Base-by-base conservation (phyloP, 2,329 filamentous ascomycete genomes). In the Aureobasidium sp. region DNA sequence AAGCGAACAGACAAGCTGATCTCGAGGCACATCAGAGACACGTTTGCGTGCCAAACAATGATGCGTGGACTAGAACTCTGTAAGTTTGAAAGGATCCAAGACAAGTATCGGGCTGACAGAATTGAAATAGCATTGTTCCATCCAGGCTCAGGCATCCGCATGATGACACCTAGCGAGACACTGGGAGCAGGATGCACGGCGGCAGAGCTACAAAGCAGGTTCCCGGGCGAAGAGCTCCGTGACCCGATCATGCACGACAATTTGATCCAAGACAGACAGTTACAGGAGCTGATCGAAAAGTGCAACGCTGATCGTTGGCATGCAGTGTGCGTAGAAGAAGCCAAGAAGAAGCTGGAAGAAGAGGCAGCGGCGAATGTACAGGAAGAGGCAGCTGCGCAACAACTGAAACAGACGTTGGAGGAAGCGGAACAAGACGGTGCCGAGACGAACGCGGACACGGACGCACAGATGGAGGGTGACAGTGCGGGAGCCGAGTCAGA, bases 301-400 rank as follows among this genome's bases (percentile, higher is more conserved):
- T 81, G 85, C 62, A 81, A 85, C 41, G 80, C 96, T 10, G 83
- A 85, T 7, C 81, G 87, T 61, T 96, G 92, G 89, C 81, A 82
- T 63, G 70, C 72, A 37, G 76, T 74, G 14, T 73, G 75, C 32
- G 62, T 75, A 10, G 69, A 71, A 6, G 68, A 71, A 59, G 77
- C 76, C 3, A 74, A 73, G 60, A 66, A 68, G 55, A 72, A 73
- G 16, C 73, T 73, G 32, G 72, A 73, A 59, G 67, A 68, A 6
- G 72, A 75, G 27, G 54, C 44, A 21, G 29, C 44, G 14, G 53
- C 45, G 6, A 47, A 39, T 16, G 47, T 45, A 32, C 32, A 55
- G 34, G 51, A 62, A 29, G 61, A 59, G 16, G 37, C 36, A 39
- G 61, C 53, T 27, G 59, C 59, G 25, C 41, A 55, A 25, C 48